Percentiles rank a stretch among this genome's conserved stretches.
Conservation (phyloP, 345 rosid species). For the Erysimum cheiranthoides region DNA sequence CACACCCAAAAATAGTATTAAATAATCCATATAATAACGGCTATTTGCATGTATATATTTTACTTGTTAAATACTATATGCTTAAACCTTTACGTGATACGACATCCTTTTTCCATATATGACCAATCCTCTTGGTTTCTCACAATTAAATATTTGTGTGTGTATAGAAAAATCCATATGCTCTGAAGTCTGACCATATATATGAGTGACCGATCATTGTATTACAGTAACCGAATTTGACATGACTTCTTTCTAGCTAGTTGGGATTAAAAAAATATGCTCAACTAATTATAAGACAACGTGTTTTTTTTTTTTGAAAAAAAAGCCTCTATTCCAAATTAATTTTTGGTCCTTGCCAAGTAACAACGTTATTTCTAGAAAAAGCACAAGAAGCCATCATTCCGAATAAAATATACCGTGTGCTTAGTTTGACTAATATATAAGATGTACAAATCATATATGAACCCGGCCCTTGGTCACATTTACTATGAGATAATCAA, state of each 20-base stretch:
- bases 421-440: slow-evolving; percentile 23
- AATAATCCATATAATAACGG: background rate
- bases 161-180: background rate
- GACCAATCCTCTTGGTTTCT: slow-evolving; percentile 11
- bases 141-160: background rate
- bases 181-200: background rate
- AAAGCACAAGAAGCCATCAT: background rate
- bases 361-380: background rate
- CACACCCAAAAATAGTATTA: background rate
- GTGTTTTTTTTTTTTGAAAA: too few species aligned
- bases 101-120: background rate
- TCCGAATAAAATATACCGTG: background rate
- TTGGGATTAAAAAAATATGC: background rate
- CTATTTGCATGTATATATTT: slow-evolving; percentile 6
- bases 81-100: background rate
- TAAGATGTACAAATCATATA: slow-evolving; percentile 9
- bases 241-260: background rate
- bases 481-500: background rate
- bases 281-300: background rate
- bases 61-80: background rate
- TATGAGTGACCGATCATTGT: slow-evolving; percentile 1
- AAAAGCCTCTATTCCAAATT: background rate
- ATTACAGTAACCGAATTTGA: slow-evolving; percentile 16
- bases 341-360: background rate
- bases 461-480: background rate